Conservation (phyloP, 169 alveolate species). For the Babesia caballi region DNA sequence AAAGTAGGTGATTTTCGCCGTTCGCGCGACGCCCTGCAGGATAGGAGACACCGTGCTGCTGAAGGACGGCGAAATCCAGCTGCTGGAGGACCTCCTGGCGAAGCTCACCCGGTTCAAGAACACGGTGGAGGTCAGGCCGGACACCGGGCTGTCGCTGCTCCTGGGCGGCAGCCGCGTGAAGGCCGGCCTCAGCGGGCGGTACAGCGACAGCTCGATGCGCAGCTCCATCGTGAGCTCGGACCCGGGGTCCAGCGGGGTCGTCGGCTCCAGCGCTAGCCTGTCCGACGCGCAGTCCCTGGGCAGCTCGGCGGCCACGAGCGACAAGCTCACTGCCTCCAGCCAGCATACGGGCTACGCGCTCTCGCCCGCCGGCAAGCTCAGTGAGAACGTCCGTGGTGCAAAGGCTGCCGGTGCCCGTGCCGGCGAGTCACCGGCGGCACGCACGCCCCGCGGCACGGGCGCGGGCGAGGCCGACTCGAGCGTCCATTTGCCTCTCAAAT, state of each 20-base stretch:
- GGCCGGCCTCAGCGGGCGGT: background rate
- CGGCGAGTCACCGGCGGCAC: too few relatives aligned
- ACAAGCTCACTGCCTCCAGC: background rate
- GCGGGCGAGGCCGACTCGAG: too few relatives aligned
- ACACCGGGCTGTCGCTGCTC: background rate
- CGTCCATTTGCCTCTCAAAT: too few relatives aligned
- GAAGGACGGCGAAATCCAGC: background rate
- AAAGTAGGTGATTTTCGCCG: background rate
- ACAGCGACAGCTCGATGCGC: background rate
- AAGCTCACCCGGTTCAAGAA: background rate
- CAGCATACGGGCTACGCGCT: too few relatives aligned
- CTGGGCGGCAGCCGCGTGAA: background rate
- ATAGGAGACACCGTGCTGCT: background rate
- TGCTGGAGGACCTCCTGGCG: background rate
- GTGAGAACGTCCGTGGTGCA: too few relatives aligned
- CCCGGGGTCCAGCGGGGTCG: background rate
- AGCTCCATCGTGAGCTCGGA: background rate
- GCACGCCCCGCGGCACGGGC: too few relatives aligned
- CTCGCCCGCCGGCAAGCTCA: too few relatives aligned
- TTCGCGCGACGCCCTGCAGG: background rate
- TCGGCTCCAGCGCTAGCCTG: background rate
- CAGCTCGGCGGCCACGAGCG: background rate
- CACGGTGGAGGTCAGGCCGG: background rate
- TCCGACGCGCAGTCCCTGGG: background rate
- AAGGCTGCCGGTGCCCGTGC: too few relatives aligned